Evolutionary conservation across 768 basidiomycete species (phyloP).

Genomic region (Lactifluus hygrophoroides): DNA sequence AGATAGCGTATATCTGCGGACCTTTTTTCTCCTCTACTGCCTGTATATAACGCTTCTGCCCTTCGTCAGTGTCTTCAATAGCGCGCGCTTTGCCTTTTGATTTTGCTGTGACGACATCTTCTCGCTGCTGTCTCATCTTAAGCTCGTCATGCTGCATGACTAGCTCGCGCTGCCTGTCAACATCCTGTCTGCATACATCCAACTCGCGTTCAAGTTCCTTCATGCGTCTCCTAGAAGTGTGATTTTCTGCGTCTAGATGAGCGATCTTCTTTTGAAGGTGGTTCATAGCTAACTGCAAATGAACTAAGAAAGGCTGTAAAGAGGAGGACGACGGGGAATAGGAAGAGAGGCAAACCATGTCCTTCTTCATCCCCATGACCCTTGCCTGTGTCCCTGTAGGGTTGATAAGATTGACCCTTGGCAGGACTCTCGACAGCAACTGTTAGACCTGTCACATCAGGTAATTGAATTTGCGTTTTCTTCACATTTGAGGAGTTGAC

Average conservation of each 20-base stretch:
- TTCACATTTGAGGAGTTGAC: slow-evolving; percentile 22
- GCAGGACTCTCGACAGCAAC: slow-evolving; percentile 70
- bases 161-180: slow-evolving; percentile 57
- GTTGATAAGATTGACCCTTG: slow-evolving; percentile 41
- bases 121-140: slow-evolving; percentile 26
- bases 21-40: slow-evolving; percentile 88
- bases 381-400: slow-evolving; percentile 33
- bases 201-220: slow-evolving; percentile 81
- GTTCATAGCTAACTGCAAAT: slow-evolving; percentile 51
- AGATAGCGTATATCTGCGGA: slow-evolving; percentile 26
- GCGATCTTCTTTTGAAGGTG: slow-evolving; percentile 59
- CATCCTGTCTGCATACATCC: slow-evolving; percentile 75
- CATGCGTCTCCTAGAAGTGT: slow-evolving; percentile 73
- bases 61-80: slow-evolving; percentile 6
- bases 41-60: slow-evolving; percentile 50
- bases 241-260: slow-evolving; percentile 73
- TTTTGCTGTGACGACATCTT: slow-evolving; percentile 25
- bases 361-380: slow-evolving; percentile 42
- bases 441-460: slow-evolving; percentile 80
- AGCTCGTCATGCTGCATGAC: slow-evolving; percentile 49
- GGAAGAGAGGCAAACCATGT: slow-evolving; percentile 43
- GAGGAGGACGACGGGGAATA: background rate
- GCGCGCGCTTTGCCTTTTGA: slow-evolving; percentile 32
- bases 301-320: slow-evolving; percentile 34
- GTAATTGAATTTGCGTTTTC: slow-evolving; percentile 40